Conservation (phyloP, 179 eudicot species). For the Sideroxylon spinosum region DNA sequence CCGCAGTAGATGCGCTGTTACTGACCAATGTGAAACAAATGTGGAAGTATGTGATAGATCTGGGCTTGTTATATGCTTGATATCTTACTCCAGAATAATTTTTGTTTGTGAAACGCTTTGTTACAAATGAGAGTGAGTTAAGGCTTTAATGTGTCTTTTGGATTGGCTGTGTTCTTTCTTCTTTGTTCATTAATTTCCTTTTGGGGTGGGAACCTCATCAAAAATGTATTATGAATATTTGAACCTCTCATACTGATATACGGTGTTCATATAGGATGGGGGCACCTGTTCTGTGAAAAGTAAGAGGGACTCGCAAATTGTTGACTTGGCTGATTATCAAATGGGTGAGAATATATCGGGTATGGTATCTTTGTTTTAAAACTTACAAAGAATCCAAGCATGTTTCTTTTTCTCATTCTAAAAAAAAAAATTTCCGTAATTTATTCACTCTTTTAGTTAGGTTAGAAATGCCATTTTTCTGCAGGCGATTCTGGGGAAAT, state of each 20-base stretch:
- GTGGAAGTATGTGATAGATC: constrained; percentile 41
- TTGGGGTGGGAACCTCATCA: no score
- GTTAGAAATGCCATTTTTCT: constrained; percentile 18
- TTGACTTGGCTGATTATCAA: constrained; percentile 75
- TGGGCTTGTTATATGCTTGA: neutral
- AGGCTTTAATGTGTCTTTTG: neutral
- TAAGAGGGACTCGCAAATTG: constrained; percentile 83
- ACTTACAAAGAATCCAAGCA: constrained; percentile 22
- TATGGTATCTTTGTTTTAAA: constrained; percentile 38
- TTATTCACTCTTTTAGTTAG: neutral
- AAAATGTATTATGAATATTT: neutral
- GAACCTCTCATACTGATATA: neutral
- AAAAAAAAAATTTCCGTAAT: neutral
- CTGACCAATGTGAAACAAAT: constrained; percentile 49
- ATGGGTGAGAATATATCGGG: constrained; percentile 74
- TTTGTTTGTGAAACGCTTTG: neutral
- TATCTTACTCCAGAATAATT: no score
- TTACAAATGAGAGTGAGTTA: neutral
- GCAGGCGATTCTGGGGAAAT: constrained; percentile 77
- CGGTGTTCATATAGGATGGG: constrained; percentile 38
- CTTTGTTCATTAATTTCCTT: neutral
- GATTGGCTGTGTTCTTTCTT: neutral
- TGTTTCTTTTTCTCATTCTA: neutral
- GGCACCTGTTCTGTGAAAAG: constrained; percentile 44
- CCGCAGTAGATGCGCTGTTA: constrained; percentile 53